Conservation (phyloP, 305 asterid species). For the Fraxinus greggii region DNA sequence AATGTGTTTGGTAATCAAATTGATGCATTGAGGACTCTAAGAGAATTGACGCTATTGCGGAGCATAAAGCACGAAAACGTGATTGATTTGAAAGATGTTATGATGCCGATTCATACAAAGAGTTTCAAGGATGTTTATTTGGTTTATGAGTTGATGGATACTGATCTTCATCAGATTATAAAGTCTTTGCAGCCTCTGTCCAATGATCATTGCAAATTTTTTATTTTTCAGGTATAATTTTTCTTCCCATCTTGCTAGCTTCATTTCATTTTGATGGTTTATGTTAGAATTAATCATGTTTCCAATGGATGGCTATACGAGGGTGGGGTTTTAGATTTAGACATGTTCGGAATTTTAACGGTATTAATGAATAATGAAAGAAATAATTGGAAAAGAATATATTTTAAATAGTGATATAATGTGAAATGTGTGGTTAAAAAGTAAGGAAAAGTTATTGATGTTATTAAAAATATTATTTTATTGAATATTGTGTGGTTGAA, state of each 20-base stretch:
- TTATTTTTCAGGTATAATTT: slow-evolving; percentile 43
- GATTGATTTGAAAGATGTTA: slow-evolving; percentile 52
- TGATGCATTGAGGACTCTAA: slow-evolving; percentile 43
- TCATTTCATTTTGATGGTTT: background rate
- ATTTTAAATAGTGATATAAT: too few relatives aligned
- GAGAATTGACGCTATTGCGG: slow-evolving; percentile 46
- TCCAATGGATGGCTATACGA: background rate
- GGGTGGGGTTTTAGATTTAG: background rate
- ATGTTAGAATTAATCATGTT: background rate
- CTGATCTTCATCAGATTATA: slow-evolving; percentile 52
- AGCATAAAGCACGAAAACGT: slow-evolving; percentile 46
- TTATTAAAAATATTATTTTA: too few relatives aligned
- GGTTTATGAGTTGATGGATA: slow-evolving; percentile 55
- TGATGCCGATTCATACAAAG: slow-evolving; percentile 40
- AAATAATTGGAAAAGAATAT: too few relatives aligned
- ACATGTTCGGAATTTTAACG: background rate
- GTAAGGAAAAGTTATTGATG: too few relatives aligned
- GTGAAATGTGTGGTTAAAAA: too few relatives aligned
- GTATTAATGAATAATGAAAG: background rate
- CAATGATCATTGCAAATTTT: slow-evolving; percentile 47
- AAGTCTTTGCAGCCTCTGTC: slow-evolving; percentile 43
- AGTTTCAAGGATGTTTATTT: slow-evolving; percentile 51
- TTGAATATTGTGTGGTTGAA: too few relatives aligned
- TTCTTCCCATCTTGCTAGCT: background rate
- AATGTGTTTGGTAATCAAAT: slow-evolving; percentile 43